Conservation (phyloP, 2,329 filamentous ascomycete species). For the Stachybotrys echinatus region DNA sequence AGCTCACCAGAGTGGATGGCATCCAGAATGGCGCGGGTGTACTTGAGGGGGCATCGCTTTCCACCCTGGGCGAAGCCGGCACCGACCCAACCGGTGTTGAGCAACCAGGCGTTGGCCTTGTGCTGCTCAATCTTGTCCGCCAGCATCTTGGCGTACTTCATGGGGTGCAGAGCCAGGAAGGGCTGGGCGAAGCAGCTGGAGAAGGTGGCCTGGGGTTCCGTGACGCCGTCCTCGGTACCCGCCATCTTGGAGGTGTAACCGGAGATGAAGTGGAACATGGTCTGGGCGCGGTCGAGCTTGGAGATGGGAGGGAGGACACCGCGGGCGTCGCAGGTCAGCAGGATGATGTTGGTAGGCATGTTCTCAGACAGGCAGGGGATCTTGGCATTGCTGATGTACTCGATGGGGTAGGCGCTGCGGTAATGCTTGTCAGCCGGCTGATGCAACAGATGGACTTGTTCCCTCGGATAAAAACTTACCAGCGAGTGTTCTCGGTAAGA, state of each 20-base stretch:
- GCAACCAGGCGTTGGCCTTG: slow-evolving; percentile 94
- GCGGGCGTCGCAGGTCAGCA: slow-evolving; percentile 95
- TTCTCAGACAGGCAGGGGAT: slow-evolving; percentile 85
- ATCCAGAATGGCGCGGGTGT: slow-evolving; percentile 96
- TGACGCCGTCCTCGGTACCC: slow-evolving; percentile 94
- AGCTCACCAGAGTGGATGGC: slow-evolving; percentile 97
- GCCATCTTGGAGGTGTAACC: slow-evolving; percentile 99
- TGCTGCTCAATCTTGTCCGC: slow-evolving; percentile 96
- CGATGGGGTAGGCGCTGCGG: slow-evolving; percentile 82
- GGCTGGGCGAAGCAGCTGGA: slow-evolving; percentile 99
- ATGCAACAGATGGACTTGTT: too few species aligned
- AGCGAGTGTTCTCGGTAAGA: slow-evolving; percentile 96
- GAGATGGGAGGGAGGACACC: slow-evolving; percentile 97
- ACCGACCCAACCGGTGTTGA: slow-evolving; percentile 97
- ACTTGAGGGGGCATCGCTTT: slow-evolving; percentile 97
- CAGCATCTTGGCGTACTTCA: slow-evolving; percentile 98
- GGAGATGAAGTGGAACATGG: slow-evolving; percentile 99
- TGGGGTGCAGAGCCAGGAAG: slow-evolving; percentile 97
- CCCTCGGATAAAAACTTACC: slow-evolving; percentile 33
- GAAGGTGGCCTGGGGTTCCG: slow-evolving; percentile 97
- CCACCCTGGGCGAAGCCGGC: slow-evolving; percentile 86
- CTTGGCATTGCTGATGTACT: slow-evolving; percentile 98
- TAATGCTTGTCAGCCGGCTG: slow-evolving; percentile 8
- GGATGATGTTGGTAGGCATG: slow-evolving; percentile 95
- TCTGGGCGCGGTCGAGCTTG: slow-evolving; percentile 89